Conservation (phyloP, 2,329 filamentous ascomycete genomes). For the Chalara sp. region DNA sequence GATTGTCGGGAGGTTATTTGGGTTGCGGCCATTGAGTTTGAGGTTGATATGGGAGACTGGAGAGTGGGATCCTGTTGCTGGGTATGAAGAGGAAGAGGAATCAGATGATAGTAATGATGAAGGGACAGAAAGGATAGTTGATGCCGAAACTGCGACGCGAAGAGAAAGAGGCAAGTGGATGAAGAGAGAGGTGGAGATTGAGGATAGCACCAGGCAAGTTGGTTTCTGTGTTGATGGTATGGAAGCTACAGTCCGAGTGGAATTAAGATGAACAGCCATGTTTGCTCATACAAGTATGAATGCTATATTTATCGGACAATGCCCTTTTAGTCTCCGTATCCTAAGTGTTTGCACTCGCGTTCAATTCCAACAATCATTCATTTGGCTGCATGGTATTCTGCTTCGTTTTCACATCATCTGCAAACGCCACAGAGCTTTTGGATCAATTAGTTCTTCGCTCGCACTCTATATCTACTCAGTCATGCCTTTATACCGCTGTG, state of each 20-base stretch:
- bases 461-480: slow-evolving; percentile 1
- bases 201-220: slow-evolving; percentile 71
- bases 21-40: slow-evolving; percentile 54
- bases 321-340: background rate
- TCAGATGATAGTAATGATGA: slow-evolving; percentile 47
- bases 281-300: background rate
- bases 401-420: background rate
- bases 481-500: background rate
- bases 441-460: background rate
- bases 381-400: background rate
- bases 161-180: slow-evolving; percentile 53
- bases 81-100: slow-evolving; percentile 49
- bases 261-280: slow-evolving; percentile 3
- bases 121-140: slow-evolving; percentile 30
- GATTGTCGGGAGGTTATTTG: slow-evolving; percentile 66
- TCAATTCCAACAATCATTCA: background rate
- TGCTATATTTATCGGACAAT: background rate
- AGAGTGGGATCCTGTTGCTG: slow-evolving; percentile 75
- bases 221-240: slow-evolving; percentile 75
- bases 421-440: slow-evolving; percentile 1
- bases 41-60: slow-evolving; percentile 81
- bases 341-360: background rate
- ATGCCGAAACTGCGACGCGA: slow-evolving; percentile 1
- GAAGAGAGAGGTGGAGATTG: slow-evolving; percentile 72
- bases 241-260: slow-evolving; percentile 63